Evolutionary conservation across 2,329 filamentous ascomycete species (phyloP).

Genomic region (Chrysoporthe puriensis): DNA sequence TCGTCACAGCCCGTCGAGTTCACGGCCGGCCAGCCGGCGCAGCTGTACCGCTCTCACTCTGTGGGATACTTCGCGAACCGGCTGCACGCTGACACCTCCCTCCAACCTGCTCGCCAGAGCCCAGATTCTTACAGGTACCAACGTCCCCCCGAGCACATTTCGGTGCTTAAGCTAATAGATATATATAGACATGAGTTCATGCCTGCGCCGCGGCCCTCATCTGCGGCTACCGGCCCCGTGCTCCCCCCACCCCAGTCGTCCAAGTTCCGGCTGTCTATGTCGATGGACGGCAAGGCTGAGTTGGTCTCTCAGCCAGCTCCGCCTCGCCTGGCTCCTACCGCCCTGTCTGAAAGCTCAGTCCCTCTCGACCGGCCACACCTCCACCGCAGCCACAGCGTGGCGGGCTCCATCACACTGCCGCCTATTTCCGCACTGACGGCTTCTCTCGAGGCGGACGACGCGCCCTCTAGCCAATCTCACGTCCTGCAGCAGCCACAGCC

Average conservation of each 20-base stretch:
- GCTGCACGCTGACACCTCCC: constrained; percentile 58
- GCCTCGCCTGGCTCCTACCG: constrained; percentile 47
- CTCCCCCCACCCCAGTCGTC: constrained; percentile 49
- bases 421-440: constrained; percentile 58
- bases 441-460: constrained; percentile 35
- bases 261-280: constrained; percentile 77
- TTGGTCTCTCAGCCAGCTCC: constrained; percentile 68
- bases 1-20: constrained; percentile 33
- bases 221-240: constrained; percentile 41
- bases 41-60: constrained; percentile 40
- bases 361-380: constrained; percentile 57
- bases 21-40: constrained; percentile 30
- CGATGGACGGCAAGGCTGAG: constrained; percentile 88
- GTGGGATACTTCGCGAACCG: constrained; percentile 59
- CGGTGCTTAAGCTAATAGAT: constrained; percentile 26
- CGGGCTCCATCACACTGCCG: constrained; percentile 61
- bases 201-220: constrained; percentile 46
- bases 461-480: constrained; percentile 28
- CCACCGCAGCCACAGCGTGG: constrained; percentile 72
- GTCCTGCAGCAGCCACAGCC: constrained; percentile 39
- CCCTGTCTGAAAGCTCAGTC: constrained; percentile 38
- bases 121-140: constrained; percentile 47
- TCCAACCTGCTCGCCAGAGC: constrained; percentile 51
- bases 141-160: neutral
- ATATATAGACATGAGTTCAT: constrained; percentile 47